Evolutionary conservation across 495 filamentous ascomycete genomes (phyloP), one percentile per base, ranked within the genome.

Genomic region (Penicillium argentinense): DNA sequence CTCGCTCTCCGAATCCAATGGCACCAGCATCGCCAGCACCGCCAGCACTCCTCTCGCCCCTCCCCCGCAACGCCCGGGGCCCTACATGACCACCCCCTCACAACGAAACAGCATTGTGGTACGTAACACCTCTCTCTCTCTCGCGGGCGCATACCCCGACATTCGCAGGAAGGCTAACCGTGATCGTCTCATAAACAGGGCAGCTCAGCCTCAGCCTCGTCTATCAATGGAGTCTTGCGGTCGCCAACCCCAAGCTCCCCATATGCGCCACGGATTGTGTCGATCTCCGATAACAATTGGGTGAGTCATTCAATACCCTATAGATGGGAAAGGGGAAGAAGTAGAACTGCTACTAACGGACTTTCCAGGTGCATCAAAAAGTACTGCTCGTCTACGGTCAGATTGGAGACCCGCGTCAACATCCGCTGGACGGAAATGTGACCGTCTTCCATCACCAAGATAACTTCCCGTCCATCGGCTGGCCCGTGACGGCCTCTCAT

Each of bases 401-500:
- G 32, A 83, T 91, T 42, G 88, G 85, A 42, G 88, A 95, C 51
- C 77, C 84, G 5, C 62, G 76, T 24, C 78, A 85, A 47, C 83
- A 79, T 54, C 76, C 82, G 52, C 68, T 91, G 42, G 91, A 96
- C 56, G 93, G 93, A 39, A 85, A 65, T 25, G 53, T 97, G 34
- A 91, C 83, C 6, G 79, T 96, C 42, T 84, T 74, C 56, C 88
- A 93, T 46, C 83, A 89, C 51, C 84, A 95, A 60, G 89, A 96
- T 61, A 81, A 69, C 53, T 93, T 95, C 56, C 90, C 91, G 8
- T 73, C 86, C 6, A 87, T 81, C 11, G 67, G 71, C 29, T 96
- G 89, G 89, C 91, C 89, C 13, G 91, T 96, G 7, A 83, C 76
- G 57, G 82, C 88, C 28, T 93, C 87, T 3, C 82, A 88, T 63